Percentiles rank a stretch among this genome's conserved stretches.
Evolutionary conservation across 306 rosid species (phyloP).

Genomic region (Psophocarpus tetragonolobus): DNA sequence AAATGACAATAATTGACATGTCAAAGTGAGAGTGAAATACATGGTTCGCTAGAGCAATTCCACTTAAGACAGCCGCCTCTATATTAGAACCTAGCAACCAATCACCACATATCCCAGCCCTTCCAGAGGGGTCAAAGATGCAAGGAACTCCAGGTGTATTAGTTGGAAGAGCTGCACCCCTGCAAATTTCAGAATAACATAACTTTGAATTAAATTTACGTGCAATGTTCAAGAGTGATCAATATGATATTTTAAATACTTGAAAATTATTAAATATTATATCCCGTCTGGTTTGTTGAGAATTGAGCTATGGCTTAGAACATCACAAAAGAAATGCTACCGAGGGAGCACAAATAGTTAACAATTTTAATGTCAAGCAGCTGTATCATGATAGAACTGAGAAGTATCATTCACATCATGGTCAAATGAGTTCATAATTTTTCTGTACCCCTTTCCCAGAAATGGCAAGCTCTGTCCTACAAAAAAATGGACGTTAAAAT

Average conservation of each 20-base stretch:
- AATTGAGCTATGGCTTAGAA: not conserved
- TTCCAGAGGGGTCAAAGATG: constrained; percentile 84
- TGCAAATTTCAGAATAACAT: constrained; percentile 40
- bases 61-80: constrained; percentile 90
- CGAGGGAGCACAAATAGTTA: not conserved
- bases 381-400: not conserved
- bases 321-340: constrained; percentile 14
- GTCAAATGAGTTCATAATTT: not conserved
- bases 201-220: not conserved
- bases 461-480: not conserved
- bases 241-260: not conserved
- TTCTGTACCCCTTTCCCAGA: not conserved
- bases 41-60: constrained; percentile 81
- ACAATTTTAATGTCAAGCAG: constrained; percentile 1
- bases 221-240: not conserved
- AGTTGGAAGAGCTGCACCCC: constrained; percentile 97
- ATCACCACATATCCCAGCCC: constrained; percentile 96
- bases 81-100: constrained; percentile 92
- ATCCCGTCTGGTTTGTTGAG: constrained; percentile 8
- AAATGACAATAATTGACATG: not conserved
- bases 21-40: constrained; percentile 43
- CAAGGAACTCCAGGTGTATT: constrained; percentile 81
- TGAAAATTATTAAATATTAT: not conserved
- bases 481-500: not conserved
- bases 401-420: not conserved